phyloP scores from a whole-genome alignment of 2,329 filamentous ascomycete species.

The Aureobasidium uvarum region DNA sequence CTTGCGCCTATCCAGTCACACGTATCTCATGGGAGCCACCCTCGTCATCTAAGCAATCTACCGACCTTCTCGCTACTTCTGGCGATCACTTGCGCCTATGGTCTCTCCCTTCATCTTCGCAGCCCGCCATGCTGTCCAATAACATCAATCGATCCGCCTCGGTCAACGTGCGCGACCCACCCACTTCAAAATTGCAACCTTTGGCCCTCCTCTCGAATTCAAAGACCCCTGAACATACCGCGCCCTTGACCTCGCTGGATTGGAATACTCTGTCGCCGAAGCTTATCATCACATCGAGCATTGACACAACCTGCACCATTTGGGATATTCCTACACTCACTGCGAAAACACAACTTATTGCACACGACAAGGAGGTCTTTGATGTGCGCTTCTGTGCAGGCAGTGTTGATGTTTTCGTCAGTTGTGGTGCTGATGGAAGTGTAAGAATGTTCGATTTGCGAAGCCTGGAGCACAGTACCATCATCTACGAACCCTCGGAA shows the following conservation, averaged over 20 bases:
- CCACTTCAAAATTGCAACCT: slow-evolving; percentile 80
- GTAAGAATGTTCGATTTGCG: slow-evolving; percentile 98
- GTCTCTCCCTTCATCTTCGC: slow-evolving; percentile 67
- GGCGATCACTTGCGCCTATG: slow-evolving; percentile 91
- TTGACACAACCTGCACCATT: slow-evolving; percentile 98
- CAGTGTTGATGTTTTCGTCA: slow-evolving; percentile 98
- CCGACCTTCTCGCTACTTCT: slow-evolving; percentile 89
- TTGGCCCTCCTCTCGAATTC: slow-evolving; percentile 93
- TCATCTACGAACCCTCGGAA: slow-evolving; percentile 95
- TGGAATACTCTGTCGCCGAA: slow-evolving; percentile 98
- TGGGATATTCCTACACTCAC: slow-evolving; percentile 99
- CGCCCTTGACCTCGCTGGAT: slow-evolving; percentile 90
- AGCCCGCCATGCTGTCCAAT: slow-evolving; percentile 58
- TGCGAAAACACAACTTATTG: slow-evolving; percentile 96
- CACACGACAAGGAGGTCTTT: slow-evolving; percentile 98
- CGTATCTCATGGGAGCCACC: slow-evolving; percentile 94
- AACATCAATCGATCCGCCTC: slow-evolving; percentile 67
- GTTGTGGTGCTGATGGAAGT: slow-evolving; percentile 94
- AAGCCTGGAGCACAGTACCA: slow-evolving; percentile 95
- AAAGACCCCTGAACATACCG: slow-evolving; percentile 97
- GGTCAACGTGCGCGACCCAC: slow-evolving; percentile 58
- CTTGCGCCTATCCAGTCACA: slow-evolving; percentile 96
- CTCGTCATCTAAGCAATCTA: slow-evolving; percentile 90
- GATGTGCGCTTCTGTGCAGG: slow-evolving; percentile 98
- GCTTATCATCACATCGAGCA: slow-evolving; percentile 96